Evolutionary conservation across 805 yeast species (phyloP), one percentile per base, ranked within the genome.

Genomic region (Nakazawaea wickerhamii): DNA sequence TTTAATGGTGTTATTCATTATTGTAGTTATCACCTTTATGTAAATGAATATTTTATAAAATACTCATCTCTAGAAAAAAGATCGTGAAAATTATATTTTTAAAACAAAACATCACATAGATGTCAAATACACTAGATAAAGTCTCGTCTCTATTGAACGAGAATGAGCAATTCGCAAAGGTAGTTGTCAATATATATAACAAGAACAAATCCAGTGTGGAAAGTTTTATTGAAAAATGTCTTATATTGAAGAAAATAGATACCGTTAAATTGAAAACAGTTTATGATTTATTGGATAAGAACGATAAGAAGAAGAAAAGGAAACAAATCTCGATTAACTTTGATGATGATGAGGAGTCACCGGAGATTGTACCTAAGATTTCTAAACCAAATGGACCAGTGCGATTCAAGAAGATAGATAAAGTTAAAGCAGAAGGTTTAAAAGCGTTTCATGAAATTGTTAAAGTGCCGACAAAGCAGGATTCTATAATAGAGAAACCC

Each of bases 101-200:
- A 9, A 9, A 27, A 13, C 30, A 27, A 27, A 27, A 27, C 30
- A 9, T 8, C 6, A 28, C 15, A 28, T 15, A 28, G 11, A 33
- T 21, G 36, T 20, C 26, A 19, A 33, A 19, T 33, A 33, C n/a
- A 23, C 19, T 40, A n/a, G 40, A 20, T 14, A 41, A 41, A 19
- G 23, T 41, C 7, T 18, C 45, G 5, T 15, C 34, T 7, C 25
- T 42, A 2, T 26, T 37, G 28, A 27, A 26, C 10, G 40, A 18
- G n/a, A 43, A 43, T 23, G 32, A 22, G 13, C 41, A 43, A 26
- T 34, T 38, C 28, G 9, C 30, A 20, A 38, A 36, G 25, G 28
- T 39, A 5, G 13, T 43, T 2, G 4, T 30, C 14, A 43, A 36
- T 25, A n/a, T 43, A 11, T 39, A 39, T 20, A 27, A 30, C 6